Conservation (phyloP, 2,329 filamentous ascomycete species). For the Alternaria viburni region DNA sequence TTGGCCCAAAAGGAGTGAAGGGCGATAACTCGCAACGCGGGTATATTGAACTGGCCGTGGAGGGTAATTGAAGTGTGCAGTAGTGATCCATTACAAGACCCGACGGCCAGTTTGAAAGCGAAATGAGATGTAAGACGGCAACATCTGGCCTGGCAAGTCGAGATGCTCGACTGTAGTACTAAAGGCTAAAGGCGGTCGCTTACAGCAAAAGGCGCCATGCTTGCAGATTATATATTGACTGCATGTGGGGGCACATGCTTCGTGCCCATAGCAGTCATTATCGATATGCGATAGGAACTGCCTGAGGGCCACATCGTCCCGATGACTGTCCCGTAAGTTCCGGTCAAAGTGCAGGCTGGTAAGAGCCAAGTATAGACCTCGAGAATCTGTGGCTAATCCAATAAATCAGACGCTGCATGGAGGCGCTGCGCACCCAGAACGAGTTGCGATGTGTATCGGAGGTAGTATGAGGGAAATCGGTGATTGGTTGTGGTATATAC, state of each 20-base stretch:
- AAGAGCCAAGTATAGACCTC: not conserved
- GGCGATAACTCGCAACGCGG: not conserved
- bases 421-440: accelerated
- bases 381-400: not conserved
- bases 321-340: accelerated
- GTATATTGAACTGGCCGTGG: accelerated
- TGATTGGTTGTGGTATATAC: not conserved
- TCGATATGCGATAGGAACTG: accelerated
- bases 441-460: not conserved
- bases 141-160: too few species aligned
- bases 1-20: accelerated
- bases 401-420: not conserved
- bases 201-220: too few species aligned
- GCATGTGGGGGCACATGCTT: not conserved
- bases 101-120: too few species aligned
- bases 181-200: too few species aligned
- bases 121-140: too few species aligned
- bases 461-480: not conserved
- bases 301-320: accelerated
- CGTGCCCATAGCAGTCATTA: accelerated
- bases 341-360: not conserved
- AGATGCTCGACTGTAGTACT: too few species aligned
- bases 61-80: accelerated
- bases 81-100: not conserved
- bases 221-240: too few species aligned